Evolutionary conservation across 352 stramenopile species (phyloP), one percentile per base, ranked within the genome.

Genomic region (Pilasporangium apinafurcum): DNA sequence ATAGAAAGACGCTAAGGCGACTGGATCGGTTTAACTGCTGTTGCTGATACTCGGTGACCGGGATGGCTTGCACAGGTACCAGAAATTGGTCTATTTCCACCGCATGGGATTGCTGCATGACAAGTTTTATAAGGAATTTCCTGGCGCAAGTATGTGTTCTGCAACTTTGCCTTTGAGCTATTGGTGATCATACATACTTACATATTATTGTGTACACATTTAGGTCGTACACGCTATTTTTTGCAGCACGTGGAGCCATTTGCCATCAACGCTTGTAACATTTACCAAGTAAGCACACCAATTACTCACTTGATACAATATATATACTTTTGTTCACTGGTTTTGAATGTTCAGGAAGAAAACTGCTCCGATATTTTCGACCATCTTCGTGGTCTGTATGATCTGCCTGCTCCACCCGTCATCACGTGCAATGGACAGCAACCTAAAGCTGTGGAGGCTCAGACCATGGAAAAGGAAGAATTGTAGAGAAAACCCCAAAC

Each of bases 21-120:
- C n/a, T n/a, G n/a, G n/a, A n/a, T n/a, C n/a, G n/a, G n/a, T n/a
- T n/a, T n/a, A n/a, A n/a, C n/a, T 40, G 7, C 14, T 26, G 1
- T 35, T 30, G 14, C 34, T 25, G 35, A 3, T 36, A 6, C 22
- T 35, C 16, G 9, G 13, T 24, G 8, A 4, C 20, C 20, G 26
- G n/a, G 16, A 18, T 41, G 30, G 26, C 20, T 26, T 18, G 5
- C 7, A n/a, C 31, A 83, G 72, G 72, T 84, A 83, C 56, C 68
- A 79, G 41, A 83, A 84, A 44, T 37, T 86, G 5, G 61, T 83
- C 18, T 86, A 86, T 62, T 84, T 83, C 40, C 74, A 86, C 46
- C 71, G 71, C 44, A 71, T 84, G 58, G 64, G 66, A 0, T 56
- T 86, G n/a, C 53, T 86, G 10, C 67, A 72, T 55, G 66, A 83